A percentile compares a stretch with the other conserved stretches of the same genome.
phyloP scores from a whole-genome alignment of 768 basidiomycete genomes.

The Mycena haematopus region DNA sequence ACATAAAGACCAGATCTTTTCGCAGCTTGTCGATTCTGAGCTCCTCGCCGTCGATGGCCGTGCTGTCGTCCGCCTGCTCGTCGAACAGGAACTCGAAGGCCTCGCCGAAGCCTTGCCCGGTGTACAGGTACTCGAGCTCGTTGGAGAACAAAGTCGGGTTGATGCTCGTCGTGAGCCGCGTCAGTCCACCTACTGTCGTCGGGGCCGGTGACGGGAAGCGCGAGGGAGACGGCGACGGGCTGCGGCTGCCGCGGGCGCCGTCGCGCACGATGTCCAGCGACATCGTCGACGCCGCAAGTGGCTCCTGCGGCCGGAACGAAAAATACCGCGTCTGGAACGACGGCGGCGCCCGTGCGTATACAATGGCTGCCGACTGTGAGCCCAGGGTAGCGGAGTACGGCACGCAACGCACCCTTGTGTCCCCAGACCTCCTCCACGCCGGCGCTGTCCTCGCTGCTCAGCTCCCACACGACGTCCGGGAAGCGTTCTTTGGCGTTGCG shows the following conservation, averaged over 20 bases:
- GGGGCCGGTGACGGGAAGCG: slow-evolving; percentile 49
- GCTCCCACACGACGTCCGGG: slow-evolving; percentile 96
- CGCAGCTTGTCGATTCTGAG: slow-evolving; percentile 83
- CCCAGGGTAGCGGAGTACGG: too few species aligned
- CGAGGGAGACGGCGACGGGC: too few species aligned
- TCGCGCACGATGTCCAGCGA: slow-evolving; percentile 59
- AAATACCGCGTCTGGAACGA: slow-evolving; percentile 92
- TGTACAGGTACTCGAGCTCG: slow-evolving; percentile 94
- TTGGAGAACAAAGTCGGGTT: slow-evolving; percentile 86
- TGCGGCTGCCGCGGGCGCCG: too few species aligned
- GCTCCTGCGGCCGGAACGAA: slow-evolving; percentile 69
- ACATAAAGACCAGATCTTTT: slow-evolving; percentile 96
- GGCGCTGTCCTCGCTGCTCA: slow-evolving; percentile 55
- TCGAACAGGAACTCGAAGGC: slow-evolving; percentile 91
- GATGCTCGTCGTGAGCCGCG: slow-evolving; percentile 70
- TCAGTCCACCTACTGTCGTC: slow-evolving; percentile 50
- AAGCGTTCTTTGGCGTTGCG: slow-evolving; percentile 88
- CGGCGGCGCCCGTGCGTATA: slow-evolving; percentile 93
- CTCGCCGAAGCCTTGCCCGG: slow-evolving; percentile 87
- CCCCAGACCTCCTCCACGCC: slow-evolving; percentile 80
- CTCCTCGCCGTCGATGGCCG: slow-evolving; percentile 45
- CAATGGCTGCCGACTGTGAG: slow-evolving; percentile 89
- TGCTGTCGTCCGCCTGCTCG: slow-evolving; percentile 56
- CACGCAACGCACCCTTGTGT: slow-evolving; percentile 88
- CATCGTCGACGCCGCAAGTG: slow-evolving; percentile 64